A percentile compares a stretch with the other conserved stretches of the same genome.
These are phyloP conservation scores for Linanthus parryae DNA, from an alignment of 148 eudicot genomes.

Conservation along the genomic window DNA sequence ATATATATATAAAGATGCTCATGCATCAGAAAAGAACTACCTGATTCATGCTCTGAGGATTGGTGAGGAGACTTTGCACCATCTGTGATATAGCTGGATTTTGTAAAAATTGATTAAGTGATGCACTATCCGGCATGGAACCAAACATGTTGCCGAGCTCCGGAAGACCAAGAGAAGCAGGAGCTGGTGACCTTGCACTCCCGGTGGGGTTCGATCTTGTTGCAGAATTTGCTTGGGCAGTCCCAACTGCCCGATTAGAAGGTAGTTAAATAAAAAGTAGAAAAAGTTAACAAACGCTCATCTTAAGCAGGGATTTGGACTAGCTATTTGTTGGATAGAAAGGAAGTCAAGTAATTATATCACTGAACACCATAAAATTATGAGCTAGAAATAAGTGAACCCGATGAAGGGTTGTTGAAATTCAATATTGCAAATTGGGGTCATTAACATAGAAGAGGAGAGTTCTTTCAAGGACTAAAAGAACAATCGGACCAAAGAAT, in stretches of 20 bases:
- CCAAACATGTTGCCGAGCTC: conserved; percentile 24
- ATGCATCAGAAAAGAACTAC: conserved; percentile 15
- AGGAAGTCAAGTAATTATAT: background rate
- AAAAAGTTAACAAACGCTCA: too few relatives aligned
- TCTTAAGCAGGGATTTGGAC: background rate
- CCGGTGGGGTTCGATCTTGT: conserved; percentile 21
- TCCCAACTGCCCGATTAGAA: conserved; percentile 16
- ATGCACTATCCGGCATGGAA: conserved; percentile 21
- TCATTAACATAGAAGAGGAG: too few relatives aligned
- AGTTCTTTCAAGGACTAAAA: too few relatives aligned
- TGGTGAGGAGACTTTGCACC: conserved; percentile 39
- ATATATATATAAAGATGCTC: too few relatives aligned
- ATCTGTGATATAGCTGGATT: conserved; percentile 40
- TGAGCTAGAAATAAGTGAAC: too few relatives aligned
- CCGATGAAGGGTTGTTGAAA: too few relatives aligned
- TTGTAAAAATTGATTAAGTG: conserved; percentile 37
- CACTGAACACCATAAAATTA: too few relatives aligned
- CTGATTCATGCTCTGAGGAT: conserved; percentile 41
- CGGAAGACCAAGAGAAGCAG: conserved; percentile 23
- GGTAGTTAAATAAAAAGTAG: too few relatives aligned
- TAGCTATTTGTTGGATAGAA: background rate
- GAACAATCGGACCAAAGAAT: too few relatives aligned
- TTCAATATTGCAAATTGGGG: too few relatives aligned
- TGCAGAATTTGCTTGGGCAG: conserved; percentile 22
- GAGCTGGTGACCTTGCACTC: conserved; percentile 21